phyloP scores from a whole-genome alignment of 179 eudicot genomes.

The Nepenthes alata region DNA sequence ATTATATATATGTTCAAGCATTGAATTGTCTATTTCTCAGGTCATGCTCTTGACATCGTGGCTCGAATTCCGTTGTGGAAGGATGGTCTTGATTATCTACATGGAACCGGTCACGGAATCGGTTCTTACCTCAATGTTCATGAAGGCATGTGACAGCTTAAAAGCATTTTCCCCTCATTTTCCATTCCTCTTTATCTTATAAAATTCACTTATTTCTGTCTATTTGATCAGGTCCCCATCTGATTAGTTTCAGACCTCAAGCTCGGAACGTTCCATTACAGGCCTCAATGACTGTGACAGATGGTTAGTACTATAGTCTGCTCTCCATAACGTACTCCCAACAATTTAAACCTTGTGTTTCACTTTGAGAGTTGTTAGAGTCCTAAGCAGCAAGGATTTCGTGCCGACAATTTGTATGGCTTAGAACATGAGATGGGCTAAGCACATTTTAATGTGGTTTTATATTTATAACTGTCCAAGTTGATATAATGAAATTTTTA shows the following conservation, averaged over 20 bases:
- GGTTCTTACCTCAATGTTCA: constrained; percentile 90
- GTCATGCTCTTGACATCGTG: constrained; percentile 77
- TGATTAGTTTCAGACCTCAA: constrained; percentile 65
- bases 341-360: too few relatives aligned
- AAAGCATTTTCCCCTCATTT: constrained; percentile 2
- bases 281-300: constrained; percentile 87
- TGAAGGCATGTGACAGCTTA: constrained; percentile 50
- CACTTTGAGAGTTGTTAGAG: too few relatives aligned
- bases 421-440: neutral
- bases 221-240: constrained; percentile 65
- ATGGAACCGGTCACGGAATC: constrained; percentile 95
- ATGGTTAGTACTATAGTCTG: constrained; percentile 40
- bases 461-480: neutral
- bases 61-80: constrained; percentile 93
- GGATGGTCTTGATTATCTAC: constrained; percentile 90
- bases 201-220: constrained; percentile 4
- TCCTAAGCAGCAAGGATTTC: too few relatives aligned
- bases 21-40: constrained; percentile 18
- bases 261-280: constrained; percentile 72
- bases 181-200: neutral
- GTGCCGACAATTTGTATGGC: too few relatives aligned
- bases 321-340: too few relatives aligned
- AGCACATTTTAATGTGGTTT: neutral
- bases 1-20: neutral
- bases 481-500: neutral